These are phyloP conservation scores for Colletotrichum eleusines DNA, from an alignment of 2,329 filamentous ascomycete genomes.

Conservation along the genomic window DNA sequence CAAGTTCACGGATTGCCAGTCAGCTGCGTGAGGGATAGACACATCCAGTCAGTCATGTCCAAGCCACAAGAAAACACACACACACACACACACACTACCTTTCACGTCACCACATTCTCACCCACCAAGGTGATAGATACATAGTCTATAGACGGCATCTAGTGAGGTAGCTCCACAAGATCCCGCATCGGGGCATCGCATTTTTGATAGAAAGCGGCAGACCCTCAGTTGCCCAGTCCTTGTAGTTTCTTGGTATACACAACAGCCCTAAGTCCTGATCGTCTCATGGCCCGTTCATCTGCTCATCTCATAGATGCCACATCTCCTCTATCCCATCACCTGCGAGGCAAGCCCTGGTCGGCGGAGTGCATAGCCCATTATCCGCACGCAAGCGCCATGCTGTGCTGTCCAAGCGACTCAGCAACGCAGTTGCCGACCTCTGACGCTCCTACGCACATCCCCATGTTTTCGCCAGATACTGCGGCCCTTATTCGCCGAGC, in stretches of 20 bases:
- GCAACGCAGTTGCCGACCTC: slow-evolving; percentile 7
- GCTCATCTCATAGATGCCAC: slow-evolving; percentile 18
- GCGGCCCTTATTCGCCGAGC: slow-evolving; percentile 66
- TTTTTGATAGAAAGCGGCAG: slow-evolving; percentile 5
- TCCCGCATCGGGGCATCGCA: neutral
- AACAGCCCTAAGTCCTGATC: slow-evolving; percentile 20
- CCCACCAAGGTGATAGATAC: neutral
- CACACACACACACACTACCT: neutral
- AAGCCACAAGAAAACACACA: too few relatives aligned
- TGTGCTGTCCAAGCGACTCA: slow-evolving; percentile 8
- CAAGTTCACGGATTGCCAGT: neutral
- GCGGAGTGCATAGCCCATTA: slow-evolving; percentile 14
- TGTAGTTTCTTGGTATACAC: slow-evolving; percentile 24
- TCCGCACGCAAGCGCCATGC: slow-evolving; percentile 8
- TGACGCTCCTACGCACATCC: slow-evolving; percentile 2
- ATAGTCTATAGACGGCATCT: neutral
- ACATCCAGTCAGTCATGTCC: neutral
- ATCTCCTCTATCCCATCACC: slow-evolving; percentile 3
- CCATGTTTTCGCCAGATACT: neutral
- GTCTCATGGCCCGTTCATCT: slow-evolving; percentile 29
- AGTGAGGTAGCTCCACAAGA: neutral
- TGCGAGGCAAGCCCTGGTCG: slow-evolving; percentile 16
- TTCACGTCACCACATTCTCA: neutral
- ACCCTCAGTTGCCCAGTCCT: neutral
- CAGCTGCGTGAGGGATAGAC: neutral